Conservation (phyloP, 352 stramenopile genomes). For the Pythium coloratum region DNA sequence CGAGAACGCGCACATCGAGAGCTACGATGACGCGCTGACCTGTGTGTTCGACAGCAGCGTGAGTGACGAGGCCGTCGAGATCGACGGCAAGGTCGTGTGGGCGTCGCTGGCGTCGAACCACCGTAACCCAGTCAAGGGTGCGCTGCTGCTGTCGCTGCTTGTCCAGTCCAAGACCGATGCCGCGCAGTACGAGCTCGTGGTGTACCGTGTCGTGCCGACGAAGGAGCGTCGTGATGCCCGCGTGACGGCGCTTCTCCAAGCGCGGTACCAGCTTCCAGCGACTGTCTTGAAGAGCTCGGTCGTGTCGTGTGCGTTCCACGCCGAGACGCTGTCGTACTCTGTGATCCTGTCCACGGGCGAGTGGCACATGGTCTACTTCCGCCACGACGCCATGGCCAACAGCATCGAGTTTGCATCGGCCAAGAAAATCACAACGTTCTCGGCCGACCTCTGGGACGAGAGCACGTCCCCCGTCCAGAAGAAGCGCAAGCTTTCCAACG, state of each 20-base stretch:
- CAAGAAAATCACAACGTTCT: slow-evolving; percentile 44
- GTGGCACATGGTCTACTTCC: slow-evolving; percentile 54
- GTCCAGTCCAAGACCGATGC: slow-evolving; percentile 37
- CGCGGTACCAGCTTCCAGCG: slow-evolving; percentile 33
- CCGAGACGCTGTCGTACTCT: slow-evolving; percentile 71
- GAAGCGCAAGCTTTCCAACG: slow-evolving; percentile 60
- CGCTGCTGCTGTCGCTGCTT: slow-evolving; percentile 61
- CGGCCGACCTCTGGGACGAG: slow-evolving; percentile 19
- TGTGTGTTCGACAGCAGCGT: slow-evolving; percentile 42
- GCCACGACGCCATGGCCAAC: slow-evolving; percentile 48
- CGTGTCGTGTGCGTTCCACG: slow-evolving; percentile 61
- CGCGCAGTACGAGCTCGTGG: slow-evolving; percentile 46
- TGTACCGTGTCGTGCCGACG: slow-evolving; percentile 51
- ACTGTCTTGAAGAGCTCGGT: slow-evolving; percentile 23
- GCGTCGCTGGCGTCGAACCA: slow-evolving; percentile 52
- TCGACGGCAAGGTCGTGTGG: slow-evolving; percentile 47
- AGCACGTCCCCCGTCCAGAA: slow-evolving; percentile 40
- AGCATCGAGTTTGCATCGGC: slow-evolving; percentile 41
- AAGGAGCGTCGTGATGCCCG: slow-evolving; percentile 40
- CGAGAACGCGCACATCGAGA: slow-evolving; percentile 55
- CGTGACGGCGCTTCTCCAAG: slow-evolving; percentile 34
- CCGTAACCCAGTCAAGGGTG: slow-evolving; percentile 55
- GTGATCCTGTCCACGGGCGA: slow-evolving; percentile 54
- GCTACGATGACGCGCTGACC: slow-evolving; percentile 54
- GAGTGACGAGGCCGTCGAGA: slow-evolving; percentile 21